Percentiles rank a stretch among this genome's conserved stretches.
Evolutionary conservation across 805 yeast genomes (phyloP).

Genomic region (Geotrichum ghanense): DNA sequence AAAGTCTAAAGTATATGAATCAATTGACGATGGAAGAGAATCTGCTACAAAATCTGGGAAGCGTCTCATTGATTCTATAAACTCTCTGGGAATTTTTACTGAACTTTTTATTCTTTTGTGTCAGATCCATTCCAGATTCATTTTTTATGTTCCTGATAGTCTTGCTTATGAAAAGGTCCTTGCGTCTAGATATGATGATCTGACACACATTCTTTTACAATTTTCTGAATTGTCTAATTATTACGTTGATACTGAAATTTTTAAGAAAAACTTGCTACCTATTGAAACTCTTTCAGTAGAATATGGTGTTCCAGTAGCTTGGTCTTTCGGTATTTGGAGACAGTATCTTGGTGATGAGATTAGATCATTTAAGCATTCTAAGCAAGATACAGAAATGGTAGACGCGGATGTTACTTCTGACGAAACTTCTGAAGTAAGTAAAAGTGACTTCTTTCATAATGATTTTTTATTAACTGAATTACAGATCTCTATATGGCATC

Average conservation of each 20-base stretch:
- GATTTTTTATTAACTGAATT: conserved; percentile 31
- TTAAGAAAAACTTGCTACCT: conserved; percentile 10
- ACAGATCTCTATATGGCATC: conserved; percentile 19
- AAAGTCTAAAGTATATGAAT: conserved; percentile 40
- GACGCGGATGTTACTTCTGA: conserved; percentile 57
- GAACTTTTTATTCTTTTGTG: conserved; percentile 61
- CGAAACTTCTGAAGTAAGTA: conserved; percentile 44
- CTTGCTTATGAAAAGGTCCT: conserved; percentile 54
- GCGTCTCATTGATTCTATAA: conserved; percentile 37
- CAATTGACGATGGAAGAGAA: conserved; percentile 50
- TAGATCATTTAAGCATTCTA: conserved; percentile 16
- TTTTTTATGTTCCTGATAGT: conserved; percentile 24
- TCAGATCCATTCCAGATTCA: conserved; percentile 32
- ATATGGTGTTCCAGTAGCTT: conserved; percentile 28
- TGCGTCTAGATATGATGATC: conserved; percentile 62
- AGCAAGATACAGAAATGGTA: conserved; percentile 23
- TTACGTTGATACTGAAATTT: conserved; percentile 27
- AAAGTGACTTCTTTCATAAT: conserved; percentile 28
- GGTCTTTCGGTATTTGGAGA: conserved; percentile 80
- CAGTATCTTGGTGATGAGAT: conserved; percentile 22
- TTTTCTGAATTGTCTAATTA: conserved; percentile 47
- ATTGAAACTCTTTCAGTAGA: conserved; percentile 16
- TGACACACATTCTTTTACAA: conserved; percentile 54
- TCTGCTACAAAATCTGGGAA: conserved; percentile 36
- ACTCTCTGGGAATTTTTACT: conserved; percentile 31